phyloP scores from a whole-genome alignment of 164 flowering plant genomes.

The Vitis labrusca region DNA sequence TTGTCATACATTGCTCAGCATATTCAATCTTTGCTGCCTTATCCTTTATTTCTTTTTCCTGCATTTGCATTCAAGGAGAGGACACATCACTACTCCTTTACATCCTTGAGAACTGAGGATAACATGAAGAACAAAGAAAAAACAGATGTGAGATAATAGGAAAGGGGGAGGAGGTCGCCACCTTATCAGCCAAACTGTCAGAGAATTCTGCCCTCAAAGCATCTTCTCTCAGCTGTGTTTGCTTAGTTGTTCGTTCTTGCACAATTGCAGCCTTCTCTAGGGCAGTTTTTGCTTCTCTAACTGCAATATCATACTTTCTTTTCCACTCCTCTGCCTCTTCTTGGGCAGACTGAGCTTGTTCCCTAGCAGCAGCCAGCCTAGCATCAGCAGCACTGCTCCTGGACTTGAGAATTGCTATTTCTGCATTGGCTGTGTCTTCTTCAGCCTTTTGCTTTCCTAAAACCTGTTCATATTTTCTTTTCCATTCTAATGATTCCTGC shows the following conservation, averaged over 20 bases:
- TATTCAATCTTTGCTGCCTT: conserved; percentile 66
- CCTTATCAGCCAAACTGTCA: conserved; percentile 68
- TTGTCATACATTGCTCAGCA: conserved; percentile 81
- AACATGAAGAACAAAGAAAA: neutral
- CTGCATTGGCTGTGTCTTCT: conserved; percentile 70
- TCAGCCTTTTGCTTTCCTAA: conserved; percentile 59
- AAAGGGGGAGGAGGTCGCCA: conserved; percentile 34
- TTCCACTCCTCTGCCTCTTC: conserved; percentile 97
- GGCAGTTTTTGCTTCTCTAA: conserved; percentile 86
- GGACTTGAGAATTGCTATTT: conserved; percentile 70
- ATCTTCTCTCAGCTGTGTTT: conserved; percentile 80
- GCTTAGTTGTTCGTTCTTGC: conserved; percentile 71
- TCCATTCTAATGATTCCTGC: conserved; percentile 82
- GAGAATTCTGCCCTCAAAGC: conserved; percentile 73
- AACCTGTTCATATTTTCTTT: conserved; percentile 77
- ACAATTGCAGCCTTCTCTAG: conserved; percentile 86
- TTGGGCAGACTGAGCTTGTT: conserved; percentile 82
- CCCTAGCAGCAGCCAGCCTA: conserved; percentile 87
- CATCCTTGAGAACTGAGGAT: neutral
- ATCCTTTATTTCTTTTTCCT: conserved; percentile 86
- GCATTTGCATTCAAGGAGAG: conserved; percentile 15
- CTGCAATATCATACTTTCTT: conserved; percentile 79
- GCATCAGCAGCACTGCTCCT: conserved; percentile 86
- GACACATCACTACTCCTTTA: neutral
- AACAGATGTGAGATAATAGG: neutral